Evolutionary conservation across 2,329 filamentous ascomycete species (phyloP), one percentile per base, ranked within the genome.

Genomic region (Cladosporium cucumerinum): DNA sequence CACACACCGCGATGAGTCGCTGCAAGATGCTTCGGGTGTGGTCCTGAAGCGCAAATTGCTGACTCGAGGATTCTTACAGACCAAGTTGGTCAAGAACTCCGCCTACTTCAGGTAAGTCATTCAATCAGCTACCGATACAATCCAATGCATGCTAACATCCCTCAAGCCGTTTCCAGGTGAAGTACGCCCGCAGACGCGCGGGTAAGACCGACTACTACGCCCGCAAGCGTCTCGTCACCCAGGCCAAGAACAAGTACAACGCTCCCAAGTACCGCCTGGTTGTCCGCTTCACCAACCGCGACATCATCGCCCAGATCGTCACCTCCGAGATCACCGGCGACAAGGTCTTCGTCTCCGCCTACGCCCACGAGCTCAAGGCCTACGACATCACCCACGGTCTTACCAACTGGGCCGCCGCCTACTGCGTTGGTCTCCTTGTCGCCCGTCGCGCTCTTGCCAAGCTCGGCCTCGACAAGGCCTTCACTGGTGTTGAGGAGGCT

Each of bases 231-330:
- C 88, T 99, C 83, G 95, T 98, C 87, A 93, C 92, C 86, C 95
- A 99, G 88, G 95, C 95, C 85, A 99, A 98, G 92, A 99, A 99
- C 92, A 99, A 99, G 91, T 99, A 98, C 91, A 96, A 96, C 85
- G 91, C 95, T 71, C 95, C 95, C 84, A 99, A 99, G 89, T 98
- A 99, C 90, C 92, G 95, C 80, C 90, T 99, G 79, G 95, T 99
- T 74, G 92, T 99, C 81, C 95, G 95, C 72, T 78, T 78, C 76
- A 78, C 76, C 73, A 78, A 98, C 90, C 92, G 93, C 84, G 94
- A 99, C 87, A 96, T 98, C 86, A 91, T 98, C 85, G 89, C 88
- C 85, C 95, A 99, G 87, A 95, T 99, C 81, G 88, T 99, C 81
- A 90, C 87, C 80, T 96, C 95, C 68, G 95, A 99, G 87, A 91